phyloP scores from a whole-genome alignment of 2,329 filamentous ascomycete genomes.

The Aspergillus bombycis region DNA sequence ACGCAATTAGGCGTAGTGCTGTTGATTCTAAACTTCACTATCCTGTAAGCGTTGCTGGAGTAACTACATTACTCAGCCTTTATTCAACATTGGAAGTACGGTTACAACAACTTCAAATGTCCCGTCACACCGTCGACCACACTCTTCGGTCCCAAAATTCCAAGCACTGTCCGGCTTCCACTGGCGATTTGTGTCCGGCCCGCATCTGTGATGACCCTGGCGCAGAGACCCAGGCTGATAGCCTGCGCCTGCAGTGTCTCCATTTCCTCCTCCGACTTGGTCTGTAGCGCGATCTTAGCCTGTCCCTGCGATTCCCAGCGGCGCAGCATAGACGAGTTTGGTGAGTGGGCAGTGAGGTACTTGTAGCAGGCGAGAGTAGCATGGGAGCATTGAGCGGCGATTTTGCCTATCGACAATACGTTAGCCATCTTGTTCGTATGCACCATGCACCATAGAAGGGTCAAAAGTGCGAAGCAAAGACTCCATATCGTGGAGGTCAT shows the following conservation, averaged over 20 bases:
- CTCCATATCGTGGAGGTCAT: background rate
- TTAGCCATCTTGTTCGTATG: conserved; percentile 3
- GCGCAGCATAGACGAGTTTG: conserved; percentile 64
- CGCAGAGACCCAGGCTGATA: conserved; percentile 79
- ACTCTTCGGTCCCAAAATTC: conserved; percentile 80
- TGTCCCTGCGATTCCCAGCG: conserved; percentile 88
- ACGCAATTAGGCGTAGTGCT: background rate
- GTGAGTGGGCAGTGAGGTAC: conserved; percentile 63
- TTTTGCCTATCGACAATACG: conserved; percentile 71
- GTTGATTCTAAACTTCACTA: background rate
- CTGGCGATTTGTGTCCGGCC: conserved; percentile 94
- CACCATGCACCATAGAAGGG: background rate
- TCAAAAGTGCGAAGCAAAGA: conserved; percentile 3
- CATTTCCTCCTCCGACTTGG: conserved; percentile 79
- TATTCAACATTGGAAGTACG: background rate
- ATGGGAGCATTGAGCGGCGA: conserved; percentile 91
- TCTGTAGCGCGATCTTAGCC: conserved; percentile 90
- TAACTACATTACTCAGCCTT: background rate
- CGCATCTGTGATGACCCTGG: conserved; percentile 91
- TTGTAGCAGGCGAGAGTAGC: conserved; percentile 99
- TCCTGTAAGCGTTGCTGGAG: background rate
- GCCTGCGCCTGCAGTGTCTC: conserved; percentile 79
- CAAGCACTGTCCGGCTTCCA: conserved; percentile 89
- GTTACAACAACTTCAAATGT: conserved; percentile 77
- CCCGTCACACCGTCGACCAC: conserved; percentile 86